Evolutionary conservation across 208 protist genomes (phyloP).

Genomic region (Angomonas ambiguus): DNA sequence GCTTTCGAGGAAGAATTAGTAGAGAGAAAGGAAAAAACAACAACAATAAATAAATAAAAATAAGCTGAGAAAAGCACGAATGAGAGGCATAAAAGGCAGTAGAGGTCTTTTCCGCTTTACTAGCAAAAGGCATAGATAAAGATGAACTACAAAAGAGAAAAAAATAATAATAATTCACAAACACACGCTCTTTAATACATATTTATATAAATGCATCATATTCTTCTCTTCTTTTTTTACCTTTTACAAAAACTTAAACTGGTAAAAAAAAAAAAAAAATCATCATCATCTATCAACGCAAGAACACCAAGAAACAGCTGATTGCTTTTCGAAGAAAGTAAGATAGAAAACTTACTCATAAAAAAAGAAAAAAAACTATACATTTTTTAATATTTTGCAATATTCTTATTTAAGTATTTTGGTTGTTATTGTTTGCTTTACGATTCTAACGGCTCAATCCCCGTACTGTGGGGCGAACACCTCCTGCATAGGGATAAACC

Average conservation of each 20-base stretch:
- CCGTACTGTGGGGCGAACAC: conserved; percentile 25
- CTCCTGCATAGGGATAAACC: conserved; percentile 41
- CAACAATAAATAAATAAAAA: too few relatives aligned
- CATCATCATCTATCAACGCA: background rate
- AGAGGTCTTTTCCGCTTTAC: background rate
- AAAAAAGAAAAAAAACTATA: too few relatives aligned
- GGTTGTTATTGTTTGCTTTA: background rate
- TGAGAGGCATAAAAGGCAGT: background rate
- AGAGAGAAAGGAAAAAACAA: too few relatives aligned
- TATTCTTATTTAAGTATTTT: background rate
- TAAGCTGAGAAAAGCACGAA: too few relatives aligned
- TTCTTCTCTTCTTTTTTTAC: background rate
- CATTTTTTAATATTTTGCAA: conserved; percentile 5
- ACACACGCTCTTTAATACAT: background rate
- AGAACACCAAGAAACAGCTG: too few relatives aligned
- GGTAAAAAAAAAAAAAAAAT: conserved; percentile 12
- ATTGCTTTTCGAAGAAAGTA: too few relatives aligned
- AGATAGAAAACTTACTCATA: too few relatives aligned
- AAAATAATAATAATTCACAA: background rate
- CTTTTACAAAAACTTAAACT: background rate
- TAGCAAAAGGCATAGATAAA: background rate
- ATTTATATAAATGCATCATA: background rate
- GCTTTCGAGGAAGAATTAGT: too few relatives aligned
- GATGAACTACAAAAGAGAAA: conserved; percentile 1
- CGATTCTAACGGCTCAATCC: too few relatives aligned